These are phyloP conservation scores for Leersia perrieri DNA, from an alignment of 176 grass and related monocot genomes.

Conservation along the genomic window DNA sequence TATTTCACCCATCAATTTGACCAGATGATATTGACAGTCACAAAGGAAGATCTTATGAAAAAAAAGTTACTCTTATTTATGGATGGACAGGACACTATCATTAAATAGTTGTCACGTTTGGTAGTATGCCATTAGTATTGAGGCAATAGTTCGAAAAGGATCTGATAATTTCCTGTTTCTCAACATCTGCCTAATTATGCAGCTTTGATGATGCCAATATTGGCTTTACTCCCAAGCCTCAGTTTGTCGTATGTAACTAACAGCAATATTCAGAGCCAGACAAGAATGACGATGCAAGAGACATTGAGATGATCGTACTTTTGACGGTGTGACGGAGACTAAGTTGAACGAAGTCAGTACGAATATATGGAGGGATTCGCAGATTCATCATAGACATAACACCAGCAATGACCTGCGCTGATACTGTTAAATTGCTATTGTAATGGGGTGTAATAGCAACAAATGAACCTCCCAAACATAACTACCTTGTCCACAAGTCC, in stretches of 20 bases:
- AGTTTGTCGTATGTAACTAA: not conserved
- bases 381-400: conserved; percentile 73
- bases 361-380: conserved; percentile 81
- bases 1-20: not conserved
- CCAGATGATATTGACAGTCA: not conserved
- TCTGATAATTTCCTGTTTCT: not conserved
- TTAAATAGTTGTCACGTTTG: not conserved
- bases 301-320: conserved; percentile 54
- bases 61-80: conserved; percentile 1
- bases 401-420: conserved; percentile 66
- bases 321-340: conserved; percentile 69
- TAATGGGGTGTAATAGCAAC: conserved; percentile 28
- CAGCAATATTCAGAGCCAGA: not conserved
- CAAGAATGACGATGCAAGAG: not conserved
- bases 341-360: conserved; percentile 70
- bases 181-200: not conserved
- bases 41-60: not conserved
- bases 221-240: not conserved
- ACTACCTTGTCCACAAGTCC: conserved; percentile 87
- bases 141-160: not conserved
- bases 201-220: not conserved
- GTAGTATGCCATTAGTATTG: not conserved
- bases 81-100: conserved; percentile 10
- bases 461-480: conserved; percentile 28
- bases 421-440: conserved; percentile 20